A percentile compares a stretch with the other conserved stretches of the same genome.
Evolutionary conservation across 2,329 filamentous ascomycete genomes (phyloP).

Genomic region (Verruconis gallopava): DNA sequence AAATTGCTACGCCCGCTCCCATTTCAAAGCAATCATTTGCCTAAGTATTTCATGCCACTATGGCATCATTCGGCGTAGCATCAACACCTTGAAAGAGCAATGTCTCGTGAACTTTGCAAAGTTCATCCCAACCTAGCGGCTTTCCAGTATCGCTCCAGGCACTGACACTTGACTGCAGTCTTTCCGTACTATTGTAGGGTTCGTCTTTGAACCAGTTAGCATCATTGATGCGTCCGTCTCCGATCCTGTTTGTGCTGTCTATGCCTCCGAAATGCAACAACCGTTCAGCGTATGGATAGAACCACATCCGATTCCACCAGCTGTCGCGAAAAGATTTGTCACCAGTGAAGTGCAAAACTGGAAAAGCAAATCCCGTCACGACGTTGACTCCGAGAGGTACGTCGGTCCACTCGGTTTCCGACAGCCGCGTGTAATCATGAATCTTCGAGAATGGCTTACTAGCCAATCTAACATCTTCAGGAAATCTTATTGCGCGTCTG

Average conservation of each 20-base stretch:
- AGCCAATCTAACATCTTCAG: neutral
- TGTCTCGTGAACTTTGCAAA: neutral
- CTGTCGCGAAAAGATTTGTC: conserved; percentile 21
- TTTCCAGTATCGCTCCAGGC: neutral
- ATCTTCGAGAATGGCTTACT: neutral
- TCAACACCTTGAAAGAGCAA: neutral
- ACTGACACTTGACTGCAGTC: too few species aligned
- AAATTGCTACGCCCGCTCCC: too few species aligned
- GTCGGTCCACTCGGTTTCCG: conserved; percentile 11
- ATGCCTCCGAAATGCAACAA: conserved; percentile 15
- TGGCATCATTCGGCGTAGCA: neutral
- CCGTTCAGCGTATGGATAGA: conserved; percentile 22
- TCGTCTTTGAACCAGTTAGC: neutral
- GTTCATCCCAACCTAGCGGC: neutral
- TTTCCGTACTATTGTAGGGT: neutral
- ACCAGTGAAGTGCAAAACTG: conserved; percentile 29
- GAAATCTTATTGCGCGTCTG: neutral
- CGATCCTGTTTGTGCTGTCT: neutral
- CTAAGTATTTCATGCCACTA: too few species aligned
- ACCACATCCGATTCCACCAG: conserved; percentile 28
- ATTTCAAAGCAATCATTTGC: too few species aligned
- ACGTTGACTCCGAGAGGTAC: conserved; percentile 26
- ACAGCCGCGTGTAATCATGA: neutral
- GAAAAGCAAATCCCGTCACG: conserved; percentile 25
- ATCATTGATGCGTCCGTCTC: neutral